These are phyloP conservation scores for Hyphopichia khmerensis DNA, from an alignment of 1,139 yeast genomes.

Conservation along the genomic window DNA sequence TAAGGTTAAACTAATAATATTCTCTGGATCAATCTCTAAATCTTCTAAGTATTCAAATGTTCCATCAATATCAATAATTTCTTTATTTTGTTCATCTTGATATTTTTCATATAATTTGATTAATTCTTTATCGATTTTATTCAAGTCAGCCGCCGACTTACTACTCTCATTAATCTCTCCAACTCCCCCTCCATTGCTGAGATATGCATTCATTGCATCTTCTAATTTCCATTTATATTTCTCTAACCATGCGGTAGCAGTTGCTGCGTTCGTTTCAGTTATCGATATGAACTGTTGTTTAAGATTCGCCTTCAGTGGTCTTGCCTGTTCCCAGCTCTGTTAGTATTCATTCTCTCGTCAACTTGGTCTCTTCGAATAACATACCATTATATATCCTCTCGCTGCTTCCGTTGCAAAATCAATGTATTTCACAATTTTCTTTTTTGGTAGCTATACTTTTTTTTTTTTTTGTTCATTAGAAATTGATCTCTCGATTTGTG, in stretches of 20 bases:
- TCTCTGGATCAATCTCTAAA: slow-evolving; percentile 71
- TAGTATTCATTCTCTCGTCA: not conserved
- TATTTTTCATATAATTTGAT: slow-evolving; percentile 27
- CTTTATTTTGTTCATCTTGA: slow-evolving; percentile 23
- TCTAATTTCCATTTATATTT: slow-evolving; percentile 25
- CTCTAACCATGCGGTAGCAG: slow-evolving; percentile 28
- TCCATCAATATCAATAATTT: slow-evolving; percentile 67
- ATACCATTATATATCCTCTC: too few species aligned
- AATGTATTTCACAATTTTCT: too few species aligned
- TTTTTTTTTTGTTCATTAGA: too few species aligned
- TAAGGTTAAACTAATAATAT: slow-evolving; percentile 63
- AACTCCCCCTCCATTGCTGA: slow-evolving; percentile 11
- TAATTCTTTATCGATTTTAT: slow-evolving; percentile 17
- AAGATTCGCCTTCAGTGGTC: slow-evolving; percentile 10
- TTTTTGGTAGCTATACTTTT: too few species aligned
- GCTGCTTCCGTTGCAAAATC: too few species aligned
- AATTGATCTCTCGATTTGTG: too few species aligned
- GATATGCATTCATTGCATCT: slow-evolving; percentile 30
- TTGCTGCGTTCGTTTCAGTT: slow-evolving; percentile 25
- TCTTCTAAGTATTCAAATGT: slow-evolving; percentile 67
- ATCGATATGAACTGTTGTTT: slow-evolving; percentile 28
- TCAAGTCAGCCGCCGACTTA: slow-evolving; percentile 5
- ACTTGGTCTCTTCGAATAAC: too few species aligned
- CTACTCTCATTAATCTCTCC: not conserved
- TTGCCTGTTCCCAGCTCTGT: slow-evolving; percentile 3